Evolutionary conservation across 176 grass and related monocot species (phyloP), one percentile per base, ranked within the genome.

Genomic region (Luzula sylvatica): DNA sequence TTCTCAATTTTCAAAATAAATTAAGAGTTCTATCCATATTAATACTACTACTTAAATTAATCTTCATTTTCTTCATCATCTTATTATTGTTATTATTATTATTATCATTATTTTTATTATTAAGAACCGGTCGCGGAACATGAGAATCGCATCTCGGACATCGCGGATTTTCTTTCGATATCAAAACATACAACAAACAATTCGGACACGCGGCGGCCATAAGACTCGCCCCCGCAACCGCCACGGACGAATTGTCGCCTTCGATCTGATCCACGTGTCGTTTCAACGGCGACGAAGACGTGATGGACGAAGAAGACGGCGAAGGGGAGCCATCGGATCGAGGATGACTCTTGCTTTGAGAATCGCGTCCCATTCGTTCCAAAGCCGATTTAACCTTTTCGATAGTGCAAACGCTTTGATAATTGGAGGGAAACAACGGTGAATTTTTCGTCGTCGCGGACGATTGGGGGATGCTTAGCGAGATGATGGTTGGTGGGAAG

Each of bases 161-260:
- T 52, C 81, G 68, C 0, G 93, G 93, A 46, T 87, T 76, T 23
- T 58, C 74, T 41, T 75, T 80, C 4, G 93, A 74, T 73, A 98
- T 89, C 65, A 98, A 58, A 56, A 98, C 93, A 76, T 92, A 98
- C 9, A 98, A 68, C 61, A 92, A 78, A 74, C 93, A 98, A 15
- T 71, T 66, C 12, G 93, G 78, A 73, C 93, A 98, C 35, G 86
- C 93, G 3, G 86, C 86, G 3, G 86, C 93, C 55, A 83, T 72
- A 81, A 98, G 47, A 20, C 78, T 69, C 2, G 53, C 69, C 11
- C 53, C 55, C 6, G 29, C 65, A 13, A 49, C 77, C 53, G 15
- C 11, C 11, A 19, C 50, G 5, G 81, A 72, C 0, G 72, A 80
- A 78, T 87, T 72, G 57, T 75, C 83, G 5, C 69, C 88, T 17